Evolutionary conservation across 352 stramenopile genomes (phyloP).

Genomic region (Phytophthora gonapodyides): DNA sequence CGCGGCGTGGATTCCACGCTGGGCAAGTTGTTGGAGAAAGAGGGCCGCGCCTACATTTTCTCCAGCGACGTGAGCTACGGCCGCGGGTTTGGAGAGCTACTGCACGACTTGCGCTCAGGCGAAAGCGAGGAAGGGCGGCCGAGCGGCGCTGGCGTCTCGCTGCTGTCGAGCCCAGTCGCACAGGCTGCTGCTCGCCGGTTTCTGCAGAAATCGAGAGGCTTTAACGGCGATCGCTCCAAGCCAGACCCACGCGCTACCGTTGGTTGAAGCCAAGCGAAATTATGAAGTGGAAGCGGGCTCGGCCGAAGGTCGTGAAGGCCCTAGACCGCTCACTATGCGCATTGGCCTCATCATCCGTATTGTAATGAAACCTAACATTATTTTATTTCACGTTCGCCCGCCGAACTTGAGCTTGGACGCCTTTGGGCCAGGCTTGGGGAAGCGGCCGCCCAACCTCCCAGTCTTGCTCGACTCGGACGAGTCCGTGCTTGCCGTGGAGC

Average conservation of each 20-base stretch:
- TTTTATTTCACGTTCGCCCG: conserved; percentile 26
- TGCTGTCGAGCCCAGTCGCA: conserved; percentile 40
- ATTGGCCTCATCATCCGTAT: background rate
- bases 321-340: background rate
- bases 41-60: conserved; percentile 52
- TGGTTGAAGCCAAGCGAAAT: conserved; percentile 21
- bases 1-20: conserved; percentile 49
- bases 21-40: conserved; percentile 41
- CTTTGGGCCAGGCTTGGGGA: conserved; percentile 39
- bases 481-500: conserved; percentile 39
- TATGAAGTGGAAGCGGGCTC: background rate
- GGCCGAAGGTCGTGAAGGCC: background rate
- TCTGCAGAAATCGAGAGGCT: conserved; percentile 31
- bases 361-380: background rate
- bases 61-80: conserved; percentile 68
- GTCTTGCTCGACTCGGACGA: conserved; percentile 61
- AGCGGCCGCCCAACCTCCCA: conserved; percentile 45
- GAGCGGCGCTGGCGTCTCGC: conserved; percentile 26
- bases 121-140: conserved; percentile 21
- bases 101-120: conserved; percentile 44
- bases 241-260: conserved; percentile 28
- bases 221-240: conserved; percentile 15
- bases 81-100: conserved; percentile 59
- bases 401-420: conserved; percentile 77
- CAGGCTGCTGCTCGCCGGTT: conserved; percentile 45